Base-by-base conservation (phyloP, 2,329 filamentous ascomycete species). In the Xylariaceae sp. region DNA sequence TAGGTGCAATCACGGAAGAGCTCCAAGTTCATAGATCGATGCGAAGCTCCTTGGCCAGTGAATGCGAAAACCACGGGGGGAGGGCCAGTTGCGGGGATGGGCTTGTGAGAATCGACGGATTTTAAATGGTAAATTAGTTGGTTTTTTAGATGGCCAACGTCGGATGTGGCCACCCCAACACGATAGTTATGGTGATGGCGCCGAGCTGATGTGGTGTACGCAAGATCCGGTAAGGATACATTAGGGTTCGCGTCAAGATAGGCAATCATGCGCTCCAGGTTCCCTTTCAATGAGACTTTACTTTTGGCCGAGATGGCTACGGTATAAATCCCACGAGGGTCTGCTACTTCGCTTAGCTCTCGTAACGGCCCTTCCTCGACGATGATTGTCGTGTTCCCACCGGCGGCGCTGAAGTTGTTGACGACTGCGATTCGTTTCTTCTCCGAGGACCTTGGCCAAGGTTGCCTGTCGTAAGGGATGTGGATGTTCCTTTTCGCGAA, bases 201-300 rank as follows among this genome's bases (percentile, higher is more conserved):
- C 8, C 87, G 79, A 4, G 87, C 88, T 2, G 85, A 88, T 0
- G 83, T 86, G 0, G 85, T 87, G 71, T 89, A 90, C 0, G 87
- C 81, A 1, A 90, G 70, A 53, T 83, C 75, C 1, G 79, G 74
- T 6, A 87, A 66, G 0, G 78, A 75, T 4, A 81, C 75, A 1
- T 79, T 75, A 29, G 79, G 73, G n/a, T 69, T 56, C 12, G 79
- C 77, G 9, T 51, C 21, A 56, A 87, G 75, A 69, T 80, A 85
- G 2, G 66, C 64, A 3, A 84, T 71, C 6, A 87, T 73, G 26
- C 75, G 73, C 57, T 82, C 73, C 0, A 84, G 74, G 58, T 89
- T 89, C 43, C 75, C 77, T 23, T 75, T 77, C 67, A 87, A 80
- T n/a, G 85, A 77, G 72, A 68, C 65, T 75, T 76, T 43, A 73